A percentile compares a stretch with the other conserved stretches of the same genome.
Evolutionary conservation across 73 alveolate species (phyloP).

Genomic region (Stentor roeselii): DNA sequence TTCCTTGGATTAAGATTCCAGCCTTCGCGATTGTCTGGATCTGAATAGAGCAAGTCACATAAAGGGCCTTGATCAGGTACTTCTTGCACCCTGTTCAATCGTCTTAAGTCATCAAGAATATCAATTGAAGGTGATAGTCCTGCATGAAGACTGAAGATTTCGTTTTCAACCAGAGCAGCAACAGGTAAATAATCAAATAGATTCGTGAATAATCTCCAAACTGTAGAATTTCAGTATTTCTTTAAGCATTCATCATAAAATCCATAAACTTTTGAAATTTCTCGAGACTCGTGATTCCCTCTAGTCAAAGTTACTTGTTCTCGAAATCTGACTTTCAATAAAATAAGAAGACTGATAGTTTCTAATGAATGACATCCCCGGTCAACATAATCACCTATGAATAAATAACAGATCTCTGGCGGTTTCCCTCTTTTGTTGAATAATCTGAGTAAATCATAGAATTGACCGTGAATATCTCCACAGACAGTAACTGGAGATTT

Average conservation of each 20-base stretch:
- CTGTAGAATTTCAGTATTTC: constrained; percentile 91
- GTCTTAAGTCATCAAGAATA: constrained; percentile 83
- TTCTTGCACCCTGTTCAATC: constrained; percentile 87
- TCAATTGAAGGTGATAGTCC: constrained; percentile 96
- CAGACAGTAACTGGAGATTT: constrained; percentile 83
- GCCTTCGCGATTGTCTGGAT: constrained; percentile 90
- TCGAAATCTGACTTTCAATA: constrained; percentile 86
- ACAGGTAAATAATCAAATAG: constrained; percentile 96
- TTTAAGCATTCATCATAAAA: constrained; percentile 97
- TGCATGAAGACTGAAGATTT: constrained; percentile 97
- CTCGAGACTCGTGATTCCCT: constrained; percentile 90
- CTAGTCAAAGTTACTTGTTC: constrained; percentile 73
- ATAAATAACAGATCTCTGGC: constrained; percentile 80
- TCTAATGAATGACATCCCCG: constrained; percentile 79
- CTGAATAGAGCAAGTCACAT: constrained; percentile 98
- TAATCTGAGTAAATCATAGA: constrained; percentile 81
- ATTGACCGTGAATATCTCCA: constrained; percentile 92
- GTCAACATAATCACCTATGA: constrained; percentile 89
- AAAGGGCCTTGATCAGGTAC: constrained; percentile 97
- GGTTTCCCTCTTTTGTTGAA: constrained; percentile 91
- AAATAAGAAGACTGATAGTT: constrained; percentile 64
- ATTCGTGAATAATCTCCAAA: constrained; percentile 91
- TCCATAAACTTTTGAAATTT: constrained; percentile 93
- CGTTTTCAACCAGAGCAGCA: constrained; percentile 90
- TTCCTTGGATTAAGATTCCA: constrained; percentile 88